Evolutionary conservation across 148 eudicot genomes (phyloP).

Genomic region (Rhododendron mucronatum): DNA sequence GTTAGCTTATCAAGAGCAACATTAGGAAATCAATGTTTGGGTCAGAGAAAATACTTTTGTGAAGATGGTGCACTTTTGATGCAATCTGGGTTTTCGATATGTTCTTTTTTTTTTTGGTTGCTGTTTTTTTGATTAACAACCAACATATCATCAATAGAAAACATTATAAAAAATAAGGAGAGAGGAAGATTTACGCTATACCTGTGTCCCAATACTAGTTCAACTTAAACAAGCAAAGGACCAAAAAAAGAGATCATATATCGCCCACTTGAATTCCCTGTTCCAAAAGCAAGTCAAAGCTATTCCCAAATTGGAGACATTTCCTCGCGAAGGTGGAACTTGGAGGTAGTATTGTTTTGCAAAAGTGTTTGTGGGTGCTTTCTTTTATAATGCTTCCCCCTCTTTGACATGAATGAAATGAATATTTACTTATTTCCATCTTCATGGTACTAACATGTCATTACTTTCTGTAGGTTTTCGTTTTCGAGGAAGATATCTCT

Average conservation of each 20-base stretch:
- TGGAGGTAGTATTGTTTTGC: background rate
- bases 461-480: constrained; percentile 52
- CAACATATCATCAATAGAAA: background rate
- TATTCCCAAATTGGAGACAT: background rate
- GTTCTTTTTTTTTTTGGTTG: background rate
- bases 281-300: constrained; percentile 4
- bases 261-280: background rate
- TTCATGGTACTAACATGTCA: background rate
- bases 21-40: background rate
- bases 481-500: constrained; percentile 32
- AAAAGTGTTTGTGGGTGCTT: background rate
- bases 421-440: background rate
- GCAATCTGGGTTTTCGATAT: background rate
- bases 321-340: constrained; percentile 1
- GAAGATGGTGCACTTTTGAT: background rate
- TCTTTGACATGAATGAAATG: background rate
- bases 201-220: background rate
- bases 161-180: background rate
- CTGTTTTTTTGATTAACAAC: background rate
- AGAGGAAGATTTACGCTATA: background rate
- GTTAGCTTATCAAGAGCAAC: background rate
- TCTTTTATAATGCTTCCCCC: constrained; percentile 4
- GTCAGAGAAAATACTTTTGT: background rate
- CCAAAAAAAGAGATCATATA: background rate
- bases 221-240: background rate